Percentiles rank a stretch among this genome's conserved stretches.
Conservation (phyloP, 169 alveolate genomes). For the Perkinsus chesapeaki region DNA sequence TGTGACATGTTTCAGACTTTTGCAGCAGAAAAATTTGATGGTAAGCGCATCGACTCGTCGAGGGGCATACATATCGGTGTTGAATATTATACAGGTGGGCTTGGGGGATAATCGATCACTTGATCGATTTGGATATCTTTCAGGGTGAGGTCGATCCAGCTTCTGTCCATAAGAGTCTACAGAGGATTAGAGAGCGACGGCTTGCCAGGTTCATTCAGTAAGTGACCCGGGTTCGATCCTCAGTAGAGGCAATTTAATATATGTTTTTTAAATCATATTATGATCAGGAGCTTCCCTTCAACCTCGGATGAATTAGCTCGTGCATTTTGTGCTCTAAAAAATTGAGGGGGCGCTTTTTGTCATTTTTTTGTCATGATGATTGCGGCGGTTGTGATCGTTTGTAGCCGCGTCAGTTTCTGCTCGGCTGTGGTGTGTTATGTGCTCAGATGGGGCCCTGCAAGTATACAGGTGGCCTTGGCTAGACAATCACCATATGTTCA, state of each 20-base stretch:
- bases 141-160: slow-evolving; percentile 43
- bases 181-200: slow-evolving; percentile 81
- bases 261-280: too few species aligned
- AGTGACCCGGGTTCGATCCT: not conserved
- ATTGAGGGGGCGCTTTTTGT: slow-evolving; percentile 24
- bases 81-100: slow-evolving; percentile 89
- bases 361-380: not conserved
- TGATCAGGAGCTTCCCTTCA: too few species aligned
- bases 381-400: not conserved
- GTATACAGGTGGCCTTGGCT: slow-evolving; percentile 92
- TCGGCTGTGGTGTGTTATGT: slow-evolving; percentile 56
- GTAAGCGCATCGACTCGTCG: slow-evolving; percentile 67
- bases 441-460: slow-evolving; percentile 99
- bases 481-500: slow-evolving; percentile 91
- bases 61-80: slow-evolving; percentile 80
- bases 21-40: slow-evolving; percentile 23
- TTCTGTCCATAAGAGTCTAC: slow-evolving; percentile 83
- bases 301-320: too few species aligned
- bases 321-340: slow-evolving; percentile 51
- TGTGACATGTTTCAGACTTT: not conserved
- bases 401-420: not conserved
- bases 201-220: slow-evolving; percentile 63
- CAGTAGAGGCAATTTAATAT: not conserved
- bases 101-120: not conserved
- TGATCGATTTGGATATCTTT: not conserved